Evolutionary conservation across 352 stramenopile species (phyloP), one percentile per base, ranked within the genome.

Genomic region (Pythium pyrilobum): DNA sequence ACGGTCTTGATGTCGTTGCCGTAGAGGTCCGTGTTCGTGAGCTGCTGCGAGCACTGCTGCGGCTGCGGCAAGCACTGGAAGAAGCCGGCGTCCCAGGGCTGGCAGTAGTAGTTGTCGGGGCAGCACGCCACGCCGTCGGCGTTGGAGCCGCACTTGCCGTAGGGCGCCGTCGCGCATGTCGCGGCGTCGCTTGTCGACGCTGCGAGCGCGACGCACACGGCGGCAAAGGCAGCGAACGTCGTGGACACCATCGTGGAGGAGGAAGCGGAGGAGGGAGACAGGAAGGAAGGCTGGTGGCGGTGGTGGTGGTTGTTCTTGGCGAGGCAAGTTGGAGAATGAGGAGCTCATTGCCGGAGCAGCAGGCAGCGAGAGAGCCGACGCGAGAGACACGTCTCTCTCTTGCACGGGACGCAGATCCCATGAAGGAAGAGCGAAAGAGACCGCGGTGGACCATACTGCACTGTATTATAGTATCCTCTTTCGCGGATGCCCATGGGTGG

Each of bases 61-160:
- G 73, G 70, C 5, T 52, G 21, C 13, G 57, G 27, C 37, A 74
- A 54, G 52, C 73, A 83, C 54, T 83, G 73, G 62, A 71, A 78
- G 56, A 72, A 69, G 25, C 40, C 48, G 0, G 62, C 31, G 59
- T 77, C 61, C 69, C 72, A 82, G 1, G 72, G 69, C 49, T 72
- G 69, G 56, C 72, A 82, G 67, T 79, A 82, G 39, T 68, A 60
- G 28, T 54, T 60, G 10, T 37, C 50, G 2, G 69, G 62, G 15
- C 72, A 82, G 62, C 72, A 84, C 20, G 37, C 45, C 3, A 66
- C 48, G n/a, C 50, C 57, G 15, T 20, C 54, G 33, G 18, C 29
- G 21, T 50, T 58, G 13, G 56, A 58, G 31, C 64, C 64, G 31
- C 66, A 71, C 25, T 56, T 53, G 13, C 25, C 66, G 16, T 64